These are phyloP conservation scores for Penicillium macrosclerotiorum DNA, from an alignment of 495 filamentous ascomycete genomes.

Conservation along the genomic window DNA sequence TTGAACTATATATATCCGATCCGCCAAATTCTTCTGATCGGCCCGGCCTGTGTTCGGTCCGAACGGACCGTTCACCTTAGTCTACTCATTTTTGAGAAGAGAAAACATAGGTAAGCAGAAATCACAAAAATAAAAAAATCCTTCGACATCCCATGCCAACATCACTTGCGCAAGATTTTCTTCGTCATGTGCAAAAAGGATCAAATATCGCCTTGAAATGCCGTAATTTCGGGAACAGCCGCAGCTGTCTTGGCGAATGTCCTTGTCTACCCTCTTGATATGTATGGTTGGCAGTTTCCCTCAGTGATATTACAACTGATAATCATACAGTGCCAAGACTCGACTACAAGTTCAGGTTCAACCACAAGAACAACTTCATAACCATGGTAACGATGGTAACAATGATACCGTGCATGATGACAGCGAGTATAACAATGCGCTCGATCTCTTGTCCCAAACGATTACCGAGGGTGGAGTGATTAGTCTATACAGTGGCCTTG, in stretches of 20 bases:
- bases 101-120: not conserved
- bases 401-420: not conserved
- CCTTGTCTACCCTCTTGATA: slow-evolving; percentile 16
- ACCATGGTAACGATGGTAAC: not conserved
- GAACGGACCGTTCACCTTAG: slow-evolving; percentile 8
- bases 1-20: not conserved
- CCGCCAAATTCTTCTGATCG: not conserved
- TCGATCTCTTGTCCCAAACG: slow-evolving; percentile 3
- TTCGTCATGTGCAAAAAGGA: slow-evolving; percentile 8
- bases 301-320: too few relatives aligned
- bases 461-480: slow-evolving; percentile 10
- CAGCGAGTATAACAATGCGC: not conserved
- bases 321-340: slow-evolving; percentile 10
- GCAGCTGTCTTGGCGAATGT: slow-evolving; percentile 15
- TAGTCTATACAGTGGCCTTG: slow-evolving; percentile 13
- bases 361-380: not conserved
- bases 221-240: slow-evolving; percentile 12
- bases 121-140: not conserved
- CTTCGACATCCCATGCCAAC: not conserved
- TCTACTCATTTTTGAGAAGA: not conserved
- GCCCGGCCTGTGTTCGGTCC: slow-evolving; percentile 7
- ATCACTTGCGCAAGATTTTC: not conserved
- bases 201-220: slow-evolving; percentile 11
- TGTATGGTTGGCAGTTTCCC: too few relatives aligned
- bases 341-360: slow-evolving; percentile 12